Evolutionary conservation across 352 stramenopile species (phyloP).

Genomic region (Globisporangium paddicum): DNA sequence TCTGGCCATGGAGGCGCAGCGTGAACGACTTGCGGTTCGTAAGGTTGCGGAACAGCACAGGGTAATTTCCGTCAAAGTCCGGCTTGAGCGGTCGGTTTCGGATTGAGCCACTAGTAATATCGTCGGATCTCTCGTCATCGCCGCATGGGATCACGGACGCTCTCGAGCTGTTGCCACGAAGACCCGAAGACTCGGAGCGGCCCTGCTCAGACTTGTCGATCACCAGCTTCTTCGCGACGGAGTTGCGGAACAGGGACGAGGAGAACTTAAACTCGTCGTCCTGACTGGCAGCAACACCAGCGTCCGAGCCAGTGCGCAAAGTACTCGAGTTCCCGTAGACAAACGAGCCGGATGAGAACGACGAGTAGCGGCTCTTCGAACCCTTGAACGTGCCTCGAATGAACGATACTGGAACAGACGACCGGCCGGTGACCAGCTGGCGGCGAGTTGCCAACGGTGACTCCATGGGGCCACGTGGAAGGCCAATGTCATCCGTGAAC

Average conservation of each 20-base stretch:
- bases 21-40: constrained; percentile 71
- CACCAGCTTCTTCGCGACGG: constrained; percentile 51
- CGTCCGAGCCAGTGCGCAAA: constrained; percentile 16
- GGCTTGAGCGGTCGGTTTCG: constrained; percentile 31
- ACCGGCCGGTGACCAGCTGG: constrained; percentile 39
- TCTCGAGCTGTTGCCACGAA: constrained; percentile 18
- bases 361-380: constrained; percentile 55
- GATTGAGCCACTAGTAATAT: constrained; percentile 16
- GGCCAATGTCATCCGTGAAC: constrained; percentile 67
- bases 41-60: constrained; percentile 57
- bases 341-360: constrained; percentile 27
- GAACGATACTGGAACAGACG: constrained; percentile 66
- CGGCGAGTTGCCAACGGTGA: constrained; percentile 48
- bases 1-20: constrained; percentile 38
- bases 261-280: constrained; percentile 64
- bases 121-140: constrained; percentile 38
- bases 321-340: constrained; percentile 8
- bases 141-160: constrained; percentile 53
- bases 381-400: constrained; percentile 75
- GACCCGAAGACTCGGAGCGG: constrained; percentile 5
- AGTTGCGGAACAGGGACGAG: constrained; percentile 54
- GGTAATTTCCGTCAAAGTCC: constrained; percentile 52
- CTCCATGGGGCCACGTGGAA: constrained; percentile 56
- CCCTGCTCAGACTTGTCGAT: constrained; percentile 45
- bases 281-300: constrained; percentile 18